Evolutionary conservation across 768 basidiomycete species (phyloP), one percentile per base, ranked within the genome.

Genomic region (Filobasidium floriforme): DNA sequence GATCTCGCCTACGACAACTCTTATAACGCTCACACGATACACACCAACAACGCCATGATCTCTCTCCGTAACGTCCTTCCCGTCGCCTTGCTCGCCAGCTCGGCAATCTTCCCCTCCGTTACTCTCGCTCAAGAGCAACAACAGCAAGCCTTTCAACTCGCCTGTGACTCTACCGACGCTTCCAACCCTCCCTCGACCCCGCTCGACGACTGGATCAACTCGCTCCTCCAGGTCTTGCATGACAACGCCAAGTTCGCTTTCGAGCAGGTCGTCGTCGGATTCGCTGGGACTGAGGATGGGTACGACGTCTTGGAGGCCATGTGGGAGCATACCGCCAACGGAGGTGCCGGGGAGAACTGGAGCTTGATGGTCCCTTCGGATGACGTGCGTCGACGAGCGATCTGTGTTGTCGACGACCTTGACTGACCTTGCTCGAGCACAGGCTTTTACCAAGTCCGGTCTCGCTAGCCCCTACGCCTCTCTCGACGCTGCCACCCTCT

Each of bases 291-390:
- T 19, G 62, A 52, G 28, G 67, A 54, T n/a, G 67, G 67, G n/a
- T 68, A 65, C 54, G 67, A 68, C 19, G 63, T 68, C 22, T 40
- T 68, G 10, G 59, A 68, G 55, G 41, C 41, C 14, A 43, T 67
- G 6, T 62, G 40, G 41, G 44, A 62, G 24, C 12, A 12, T 32
- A 59, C 37, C 22, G 52, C 60, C 10, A 60, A 57, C 29, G 52
- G 49, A 2, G 61, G 60, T 9, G 41, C 51, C 15, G 59, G 59
- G 10, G 65, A 61, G 29, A 46, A 63, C 9, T 67, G 61, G 60
- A 62, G 41, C 7, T 14, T 67, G 52, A 51, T 67, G 61, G 61
- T 63, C 44, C 66, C 66, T 22, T 55, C 61, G 32, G 57, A 67
- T 43, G 54, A 51, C 4, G 66, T 61, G 32, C n/a, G 65, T 61